These are phyloP conservation scores for Trichoderma sp. DNA, from an alignment of 2,329 filamentous ascomycete species.

Conservation along the genomic window DNA sequence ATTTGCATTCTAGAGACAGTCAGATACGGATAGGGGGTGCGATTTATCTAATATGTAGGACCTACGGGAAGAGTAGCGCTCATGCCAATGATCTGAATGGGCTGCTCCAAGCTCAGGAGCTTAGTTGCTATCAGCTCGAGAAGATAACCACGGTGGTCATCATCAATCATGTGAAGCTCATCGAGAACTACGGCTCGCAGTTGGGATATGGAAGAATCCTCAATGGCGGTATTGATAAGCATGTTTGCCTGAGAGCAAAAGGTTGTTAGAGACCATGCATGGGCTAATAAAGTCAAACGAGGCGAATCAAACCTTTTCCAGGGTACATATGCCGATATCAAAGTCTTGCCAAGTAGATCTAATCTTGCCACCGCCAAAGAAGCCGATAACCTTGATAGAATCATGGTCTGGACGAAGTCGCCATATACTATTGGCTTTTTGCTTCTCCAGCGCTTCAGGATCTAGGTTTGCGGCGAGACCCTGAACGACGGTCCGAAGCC, in stretches of 20 bases:
- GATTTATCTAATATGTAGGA: background rate
- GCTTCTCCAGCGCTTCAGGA: constrained; percentile 33
- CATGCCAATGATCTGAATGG: constrained; percentile 73
- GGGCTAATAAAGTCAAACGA: background rate
- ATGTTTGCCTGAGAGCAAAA: constrained; percentile 60
- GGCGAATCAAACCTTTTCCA: constrained; percentile 59
- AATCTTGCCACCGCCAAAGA: constrained; percentile 70
- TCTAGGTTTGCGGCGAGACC: constrained; percentile 44
- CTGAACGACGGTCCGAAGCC: constrained; percentile 65
- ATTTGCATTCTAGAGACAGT: constrained; percentile 57
- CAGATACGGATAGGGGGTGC: background rate
- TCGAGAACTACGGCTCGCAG: constrained; percentile 68
- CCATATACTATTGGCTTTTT: constrained; percentile 44
- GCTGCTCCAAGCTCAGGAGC: constrained; percentile 62
- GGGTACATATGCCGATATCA: constrained; percentile 74
- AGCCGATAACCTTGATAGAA: constrained; percentile 63
- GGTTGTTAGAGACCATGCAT: background rate
- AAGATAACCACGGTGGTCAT: constrained; percentile 71
- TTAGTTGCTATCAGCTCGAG: constrained; percentile 73
- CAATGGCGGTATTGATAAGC: constrained; percentile 69
- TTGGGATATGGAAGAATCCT: constrained; percentile 63
- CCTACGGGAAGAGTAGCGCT: constrained; percentile 71
- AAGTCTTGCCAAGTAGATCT: constrained; percentile 68
- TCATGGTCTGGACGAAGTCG: constrained; percentile 55
- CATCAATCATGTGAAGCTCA: constrained; percentile 79